Evolutionary conservation across 2,329 filamentous ascomycete species (phyloP), one percentile per base, ranked within the genome.

Genomic region (Allantophomopsis cytisporea): DNA sequence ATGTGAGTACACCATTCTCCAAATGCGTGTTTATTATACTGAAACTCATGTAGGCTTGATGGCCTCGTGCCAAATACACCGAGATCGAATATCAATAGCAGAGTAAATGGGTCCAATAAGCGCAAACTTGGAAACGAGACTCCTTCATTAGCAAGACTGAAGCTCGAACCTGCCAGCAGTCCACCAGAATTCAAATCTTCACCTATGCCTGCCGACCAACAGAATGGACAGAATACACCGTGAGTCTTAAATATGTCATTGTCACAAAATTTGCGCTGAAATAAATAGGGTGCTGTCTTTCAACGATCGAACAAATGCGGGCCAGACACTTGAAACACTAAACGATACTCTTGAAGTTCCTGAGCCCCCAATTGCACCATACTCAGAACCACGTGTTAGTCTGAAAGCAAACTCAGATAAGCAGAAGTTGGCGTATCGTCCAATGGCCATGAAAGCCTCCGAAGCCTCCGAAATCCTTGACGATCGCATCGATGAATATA

Each of bases 401-500:
- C 69, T 94, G 15, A 88, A 80, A 5, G 83, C 86, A 2, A 83
- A 84, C 43, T 89, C 86, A 1, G 89, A 96, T 56, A 72, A 86
- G 53, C 87, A 88, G 57, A 95, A 94, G 57, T 80, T 95, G 49
- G 76, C 69, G 1, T 98, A 96, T 61, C 91, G 88, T 55, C 84
- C 87, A 2, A 80, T 96, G 68, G 82, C 85, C 2, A 94, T 96
- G 87, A 94, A 94, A 54, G 69, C 91, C 6, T 88, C 85, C 5
- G 88, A 95, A 56, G 79, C 86, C 0, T 94, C 89, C 4, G 88
- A 94, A 58, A 84, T 94, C 35, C 71, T 96, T 7, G 91, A 98
- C 60, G 89, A 96, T 60, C 73, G 87, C 50, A 95, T 98, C 63
- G 87, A 96, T 51, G 86, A 88, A 45, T 94, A 95, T 52, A 70